A percentile compares a stretch with the other conserved stretches of the same genome.
Evolutionary conservation across 1,284 basidiomycete species (phyloP).

Genomic region (Cryptococcus jaspeensis): DNA sequence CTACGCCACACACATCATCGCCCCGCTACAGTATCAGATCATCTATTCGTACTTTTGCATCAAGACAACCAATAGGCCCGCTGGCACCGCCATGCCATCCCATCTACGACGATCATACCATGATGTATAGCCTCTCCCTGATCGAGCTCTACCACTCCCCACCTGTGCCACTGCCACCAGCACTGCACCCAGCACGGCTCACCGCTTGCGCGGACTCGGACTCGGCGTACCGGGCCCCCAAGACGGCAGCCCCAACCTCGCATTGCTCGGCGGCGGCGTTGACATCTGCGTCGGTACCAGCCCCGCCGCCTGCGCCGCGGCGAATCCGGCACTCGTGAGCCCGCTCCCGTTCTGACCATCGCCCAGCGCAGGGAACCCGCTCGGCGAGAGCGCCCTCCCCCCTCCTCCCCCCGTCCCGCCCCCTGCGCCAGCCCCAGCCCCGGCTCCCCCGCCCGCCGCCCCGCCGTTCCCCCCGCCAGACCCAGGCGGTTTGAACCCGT

Average conservation of each 20-base stretch:
- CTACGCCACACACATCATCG: too few relatives aligned
- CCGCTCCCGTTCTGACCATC: background rate
- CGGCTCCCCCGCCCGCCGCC: slow-evolving; percentile 7
- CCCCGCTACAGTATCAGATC: too few relatives aligned
- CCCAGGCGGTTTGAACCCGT: slow-evolving; percentile 39
- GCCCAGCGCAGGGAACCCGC: background rate
- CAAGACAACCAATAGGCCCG: too few relatives aligned
- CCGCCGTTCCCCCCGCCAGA: background rate
- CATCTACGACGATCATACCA: too few relatives aligned
- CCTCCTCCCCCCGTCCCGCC: background rate
- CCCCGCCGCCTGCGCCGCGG: background rate
- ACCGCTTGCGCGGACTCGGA: background rate
- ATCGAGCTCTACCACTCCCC: too few relatives aligned
- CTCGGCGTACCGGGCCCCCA: background rate
- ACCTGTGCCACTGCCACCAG: too few relatives aligned
- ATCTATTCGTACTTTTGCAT: too few relatives aligned
- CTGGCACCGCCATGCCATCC: too few relatives aligned
- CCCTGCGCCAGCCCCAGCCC: background rate
- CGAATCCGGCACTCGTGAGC: background rate
- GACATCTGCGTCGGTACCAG: background rate
- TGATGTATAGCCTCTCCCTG: too few relatives aligned
- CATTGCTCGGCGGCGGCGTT: background rate
- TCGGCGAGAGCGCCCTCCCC: background rate
- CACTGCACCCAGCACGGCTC: background rate
- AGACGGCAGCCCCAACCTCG: background rate